These are phyloP conservation scores for Coniochaeta pulveracea DNA, from an alignment of 2,329 filamentous ascomycete genomes.

Conservation along the genomic window DNA sequence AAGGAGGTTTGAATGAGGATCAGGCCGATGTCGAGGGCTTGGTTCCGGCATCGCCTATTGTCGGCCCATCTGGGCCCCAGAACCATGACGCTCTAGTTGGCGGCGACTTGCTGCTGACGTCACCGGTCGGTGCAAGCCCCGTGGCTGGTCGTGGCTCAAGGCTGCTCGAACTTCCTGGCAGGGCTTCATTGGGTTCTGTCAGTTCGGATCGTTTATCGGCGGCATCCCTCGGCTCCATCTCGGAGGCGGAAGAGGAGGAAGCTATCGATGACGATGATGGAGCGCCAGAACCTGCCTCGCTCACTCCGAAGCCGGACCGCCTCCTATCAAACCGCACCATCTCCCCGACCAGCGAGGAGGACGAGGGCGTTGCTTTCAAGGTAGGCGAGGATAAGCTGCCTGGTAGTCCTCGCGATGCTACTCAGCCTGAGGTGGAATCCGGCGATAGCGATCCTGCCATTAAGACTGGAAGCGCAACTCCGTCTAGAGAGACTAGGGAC, in stretches of 20 bases:
- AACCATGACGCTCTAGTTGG: constrained; percentile 24
- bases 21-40: constrained; percentile 21
- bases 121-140: constrained; percentile 24
- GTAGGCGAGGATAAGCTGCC: constrained; percentile 14
- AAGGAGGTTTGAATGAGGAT: constrained; percentile 30
- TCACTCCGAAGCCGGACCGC: constrained; percentile 13
- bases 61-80: constrained; percentile 21
- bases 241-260: constrained; percentile 23
- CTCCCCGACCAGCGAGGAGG: constrained; percentile 23
- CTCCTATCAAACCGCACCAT: constrained; percentile 8
- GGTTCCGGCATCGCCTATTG: constrained; percentile 22
- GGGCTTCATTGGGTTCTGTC: constrained; percentile 14
- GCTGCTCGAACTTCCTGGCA: constrained; percentile 15
- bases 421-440: constrained; percentile 3
- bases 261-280: constrained; percentile 7
- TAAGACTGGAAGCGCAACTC: neutral
- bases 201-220: constrained; percentile 19
- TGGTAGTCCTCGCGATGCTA: constrained; percentile 8
- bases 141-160: constrained; percentile 12
- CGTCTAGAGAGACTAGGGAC: neutral
- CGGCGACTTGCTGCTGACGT: constrained; percentile 20
- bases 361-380: constrained; percentile 25
- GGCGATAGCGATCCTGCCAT: constrained; percentile 1
- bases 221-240: constrained; percentile 33
- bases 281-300: constrained; percentile 13